phyloP scores from a whole-genome alignment of 2,329 filamentous ascomycete species.

The Pestalotiopsis sp. region DNA sequence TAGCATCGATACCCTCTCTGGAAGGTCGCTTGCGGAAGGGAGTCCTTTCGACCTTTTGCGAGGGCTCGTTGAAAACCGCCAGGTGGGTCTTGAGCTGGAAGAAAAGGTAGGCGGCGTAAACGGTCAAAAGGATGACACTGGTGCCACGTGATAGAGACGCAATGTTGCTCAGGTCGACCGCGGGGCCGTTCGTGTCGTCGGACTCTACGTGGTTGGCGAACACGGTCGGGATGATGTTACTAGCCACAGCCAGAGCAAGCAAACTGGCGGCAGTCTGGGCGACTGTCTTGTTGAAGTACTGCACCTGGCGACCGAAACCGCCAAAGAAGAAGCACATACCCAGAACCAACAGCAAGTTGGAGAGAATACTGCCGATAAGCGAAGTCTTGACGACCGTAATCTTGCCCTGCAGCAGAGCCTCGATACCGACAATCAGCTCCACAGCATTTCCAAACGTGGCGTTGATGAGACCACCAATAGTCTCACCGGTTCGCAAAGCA shows the following conservation, averaged over 20 bases:
- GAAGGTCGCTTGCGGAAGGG: conserved; percentile 62
- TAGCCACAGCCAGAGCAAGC: conserved; percentile 77
- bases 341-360: conserved; percentile 85
- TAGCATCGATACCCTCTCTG: conserved; percentile 20
- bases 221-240: conserved; percentile 87
- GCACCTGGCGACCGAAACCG: conserved; percentile 76
- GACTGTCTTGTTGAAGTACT: conserved; percentile 90
- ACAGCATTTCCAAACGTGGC: conserved; percentile 92
- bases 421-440: conserved; percentile 85
- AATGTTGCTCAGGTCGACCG: conserved; percentile 62
- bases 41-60: conserved; percentile 50
- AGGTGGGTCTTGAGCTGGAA: conserved; percentile 91
- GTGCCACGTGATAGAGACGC: conserved; percentile 72
- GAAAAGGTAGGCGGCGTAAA: conserved; percentile 82
- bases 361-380: conserved; percentile 87
- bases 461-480: conserved; percentile 85
- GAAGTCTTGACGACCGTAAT: conserved; percentile 91
- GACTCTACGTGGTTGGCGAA: conserved; percentile 62
- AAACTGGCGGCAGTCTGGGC: conserved; percentile 87
- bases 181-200: conserved; percentile 35
- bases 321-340: conserved; percentile 94
- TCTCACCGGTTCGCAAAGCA: conserved; percentile 79
- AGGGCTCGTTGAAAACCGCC: conserved; percentile 71
- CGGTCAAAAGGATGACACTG: conserved; percentile 77
- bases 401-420: conserved; percentile 75